Base-by-base conservation (phyloP, 352 stramenopile species). In the Globisporangium iwayamae region DNA sequence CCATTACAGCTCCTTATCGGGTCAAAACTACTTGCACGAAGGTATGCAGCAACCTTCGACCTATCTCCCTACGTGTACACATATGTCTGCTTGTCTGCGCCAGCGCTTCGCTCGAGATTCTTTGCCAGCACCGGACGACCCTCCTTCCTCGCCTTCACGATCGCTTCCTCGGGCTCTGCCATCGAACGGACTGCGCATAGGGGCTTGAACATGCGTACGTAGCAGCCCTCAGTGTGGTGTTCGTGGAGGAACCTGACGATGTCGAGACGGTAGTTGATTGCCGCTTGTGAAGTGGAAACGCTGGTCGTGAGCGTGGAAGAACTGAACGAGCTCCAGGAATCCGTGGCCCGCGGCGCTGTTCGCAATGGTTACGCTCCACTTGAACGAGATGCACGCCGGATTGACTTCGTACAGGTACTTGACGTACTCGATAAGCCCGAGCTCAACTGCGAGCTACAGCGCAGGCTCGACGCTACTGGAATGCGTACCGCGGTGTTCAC, bases 161-260 rank as follows among this genome's bases (percentile, higher is more conserved):
- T 52, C 7, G 41, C 56, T 43, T 9, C 1, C 9, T 1, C 41
- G 1, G 39, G 45, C 16, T 2, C 48, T 11, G 6, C 2, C 30
- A 63, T 63, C 30, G 45, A 46, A 34, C 57, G 45, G 8, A 4
- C 4, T 20, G 25, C 7, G 20, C 45, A 56, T 8, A 63, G 45
- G 22, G 20, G 50, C 45, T 46, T 20, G 5, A 63, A 11, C 18
- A 46, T 63, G 57, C 47, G 6, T 28, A 67, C 46, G 2, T n/a
- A 20, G 18, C 46, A 67, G n/a, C 62, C 62, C 9, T 67, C 62
- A 3, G 2, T 62, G 4, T 53, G n/a, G 25, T 67, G 18, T 14
- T 39, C 11, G 7, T 67, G 62, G 5, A 67, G 41, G 30, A 67
- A 67, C 30, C 52, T 38, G 1, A 61, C 62, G 20, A 57, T 36